These are phyloP conservation scores for Metschnikowia lochheadii DNA, from an alignment of 805 yeast species.

Conservation along the genomic window DNA sequence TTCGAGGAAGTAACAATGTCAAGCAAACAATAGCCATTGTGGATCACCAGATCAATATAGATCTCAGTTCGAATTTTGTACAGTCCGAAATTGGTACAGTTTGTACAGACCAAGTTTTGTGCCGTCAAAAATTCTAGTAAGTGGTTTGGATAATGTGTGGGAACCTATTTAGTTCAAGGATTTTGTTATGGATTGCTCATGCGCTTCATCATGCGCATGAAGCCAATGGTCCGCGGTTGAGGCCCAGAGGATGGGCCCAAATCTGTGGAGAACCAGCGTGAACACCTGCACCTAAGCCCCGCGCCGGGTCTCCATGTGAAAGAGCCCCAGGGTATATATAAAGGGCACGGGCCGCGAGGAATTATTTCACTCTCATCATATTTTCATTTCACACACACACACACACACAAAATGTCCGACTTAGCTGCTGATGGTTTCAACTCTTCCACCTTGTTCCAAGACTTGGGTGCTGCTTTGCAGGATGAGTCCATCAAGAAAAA, in stretches of 20 bases:
- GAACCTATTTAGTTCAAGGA: too few species aligned
- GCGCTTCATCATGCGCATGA: background rate
- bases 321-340: constrained; percentile 1
- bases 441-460: constrained; percentile 39
- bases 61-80: too few species aligned
- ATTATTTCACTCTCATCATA: background rate
- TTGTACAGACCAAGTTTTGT: too few species aligned
- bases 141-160: too few species aligned
- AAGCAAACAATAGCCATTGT: too few species aligned
- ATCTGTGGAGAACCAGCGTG: constrained; percentile 1
- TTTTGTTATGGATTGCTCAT: too few species aligned
- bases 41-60: too few species aligned
- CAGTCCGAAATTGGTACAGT: too few species aligned
- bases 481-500: constrained; percentile 33
- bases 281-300: constrained; percentile 1
- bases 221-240: background rate
- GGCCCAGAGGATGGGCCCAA: background rate
- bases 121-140: too few species aligned
- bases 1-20: too few species aligned
- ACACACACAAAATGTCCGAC: constrained; percentile 20
- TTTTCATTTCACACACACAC: background rate
- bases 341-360: background rate
- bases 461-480: constrained; percentile 36
- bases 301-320: constrained; percentile 6
- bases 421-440: constrained; percentile 38